Conservation (phyloP, 2,329 filamentous ascomycete genomes). For the Phialophora verrucosa region DNA sequence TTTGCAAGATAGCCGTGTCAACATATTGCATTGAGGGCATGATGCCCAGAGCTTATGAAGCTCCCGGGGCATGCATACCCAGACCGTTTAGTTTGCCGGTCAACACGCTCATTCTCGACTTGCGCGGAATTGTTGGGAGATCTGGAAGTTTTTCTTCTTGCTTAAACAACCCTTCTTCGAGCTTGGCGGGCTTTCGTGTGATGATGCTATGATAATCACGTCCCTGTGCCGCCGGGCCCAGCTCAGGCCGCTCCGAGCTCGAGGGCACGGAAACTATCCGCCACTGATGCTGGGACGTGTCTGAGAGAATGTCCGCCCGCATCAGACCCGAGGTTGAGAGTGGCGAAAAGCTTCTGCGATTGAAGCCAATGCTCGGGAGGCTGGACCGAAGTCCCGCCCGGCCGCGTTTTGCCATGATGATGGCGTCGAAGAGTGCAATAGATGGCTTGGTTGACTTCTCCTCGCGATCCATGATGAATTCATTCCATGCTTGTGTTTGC, state of each 20-base stretch:
- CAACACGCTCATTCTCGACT: conserved; percentile 23
- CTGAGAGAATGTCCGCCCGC: conserved; percentile 63
- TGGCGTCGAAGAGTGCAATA: conserved; percentile 68
- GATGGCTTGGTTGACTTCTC: conserved; percentile 52
- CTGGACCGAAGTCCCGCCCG: conserved; percentile 56
- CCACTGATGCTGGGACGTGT: conserved; percentile 69
- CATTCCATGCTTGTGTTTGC: conserved; percentile 69
- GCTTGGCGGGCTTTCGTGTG: conserved; percentile 75
- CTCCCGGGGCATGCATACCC: conserved; percentile 37
- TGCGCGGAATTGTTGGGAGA: conserved; percentile 24
- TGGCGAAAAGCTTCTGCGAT: conserved; percentile 31
- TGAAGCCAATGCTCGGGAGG: conserved; percentile 28
- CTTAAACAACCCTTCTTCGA: conserved; percentile 72
- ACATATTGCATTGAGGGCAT: not conserved
- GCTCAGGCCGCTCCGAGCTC: conserved; percentile 50
- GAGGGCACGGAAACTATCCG: conserved; percentile 65
- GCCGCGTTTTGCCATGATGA: conserved; percentile 68
- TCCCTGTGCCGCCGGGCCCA: conserved; percentile 29
- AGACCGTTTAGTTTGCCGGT: conserved; percentile 36
- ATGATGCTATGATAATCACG: conserved; percentile 67
- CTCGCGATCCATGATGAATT: conserved; percentile 69
- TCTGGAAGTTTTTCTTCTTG: conserved; percentile 33
- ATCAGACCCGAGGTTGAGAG: conserved; percentile 45
- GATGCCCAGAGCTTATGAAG: not conserved
- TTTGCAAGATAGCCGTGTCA: not conserved